Conservation (phyloP, 176 grass and related monocot genomes). For the Triticum turgidum region DNA sequence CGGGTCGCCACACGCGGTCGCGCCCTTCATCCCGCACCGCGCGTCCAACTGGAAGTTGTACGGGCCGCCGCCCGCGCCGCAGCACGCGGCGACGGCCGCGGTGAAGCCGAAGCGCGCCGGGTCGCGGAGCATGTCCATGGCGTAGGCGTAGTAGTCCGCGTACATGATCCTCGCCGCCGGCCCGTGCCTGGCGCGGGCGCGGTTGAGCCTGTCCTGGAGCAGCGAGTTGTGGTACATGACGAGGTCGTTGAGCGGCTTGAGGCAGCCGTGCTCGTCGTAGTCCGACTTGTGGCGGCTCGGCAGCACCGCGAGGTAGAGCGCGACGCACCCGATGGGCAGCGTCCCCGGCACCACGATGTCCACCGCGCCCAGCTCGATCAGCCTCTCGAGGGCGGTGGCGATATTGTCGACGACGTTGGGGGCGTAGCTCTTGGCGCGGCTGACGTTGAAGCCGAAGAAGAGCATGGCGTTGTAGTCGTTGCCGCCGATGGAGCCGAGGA, state of each 20-base stretch:
- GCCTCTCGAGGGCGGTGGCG: conserved; percentile 39
- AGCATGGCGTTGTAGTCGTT: conserved; percentile 62
- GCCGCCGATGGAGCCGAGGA: conserved; percentile 50
- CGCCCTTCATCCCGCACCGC: conserved; percentile 41
- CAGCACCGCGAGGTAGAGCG: conserved; percentile 35
- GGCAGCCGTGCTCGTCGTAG: conserved; percentile 44
- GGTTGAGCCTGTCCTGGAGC: conserved; percentile 7
- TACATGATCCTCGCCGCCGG: conserved; percentile 43
- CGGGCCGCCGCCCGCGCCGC: conserved; percentile 11
- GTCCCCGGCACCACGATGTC: conserved; percentile 50
- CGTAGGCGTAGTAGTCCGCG: conserved; percentile 48
- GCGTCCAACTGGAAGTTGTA: conserved; percentile 37
- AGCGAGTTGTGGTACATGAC: conserved; percentile 36
- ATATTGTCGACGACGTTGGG: conserved; percentile 38
- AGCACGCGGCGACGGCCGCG: conserved; percentile 12
- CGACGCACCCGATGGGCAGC: conserved; percentile 49
- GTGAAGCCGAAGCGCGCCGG: conserved; percentile 33
- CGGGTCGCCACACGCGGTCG: conserved; percentile 6
- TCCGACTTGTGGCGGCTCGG: neutral
- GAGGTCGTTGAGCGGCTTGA: conserved; percentile 34
- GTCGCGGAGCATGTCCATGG: conserved; percentile 23
- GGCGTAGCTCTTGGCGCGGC: conserved; percentile 22
- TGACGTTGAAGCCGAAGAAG: conserved; percentile 34
- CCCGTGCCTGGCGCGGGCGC: conserved; percentile 1
- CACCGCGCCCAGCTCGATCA: conserved; percentile 40